Percentiles rank a stretch among this genome's conserved stretches.
phyloP scores from a whole-genome alignment of 306 rosid species.

The Pueraria montana region DNA sequence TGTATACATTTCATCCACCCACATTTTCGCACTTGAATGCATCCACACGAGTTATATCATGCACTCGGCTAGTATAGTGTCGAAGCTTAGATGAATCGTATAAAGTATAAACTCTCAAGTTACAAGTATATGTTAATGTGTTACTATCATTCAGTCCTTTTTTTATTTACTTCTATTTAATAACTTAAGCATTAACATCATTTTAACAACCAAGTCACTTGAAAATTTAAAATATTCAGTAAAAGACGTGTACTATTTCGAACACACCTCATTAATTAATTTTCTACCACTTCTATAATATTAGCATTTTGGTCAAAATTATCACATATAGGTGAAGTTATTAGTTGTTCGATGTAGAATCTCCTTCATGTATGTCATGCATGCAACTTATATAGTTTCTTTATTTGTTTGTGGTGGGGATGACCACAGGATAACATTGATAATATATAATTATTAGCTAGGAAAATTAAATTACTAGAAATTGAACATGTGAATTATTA shows the following conservation, averaged over 20 bases:
- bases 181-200: neutral
- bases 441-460: neutral
- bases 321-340: neutral
- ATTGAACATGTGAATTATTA: neutral
- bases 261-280: neutral
- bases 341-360: neutral
- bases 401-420: neutral
- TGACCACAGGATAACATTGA: neutral
- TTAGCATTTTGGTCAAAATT: neutral
- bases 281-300: neutral
- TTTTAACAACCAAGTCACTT: neutral
- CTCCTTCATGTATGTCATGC: neutral
- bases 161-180: neutral
- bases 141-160: neutral
- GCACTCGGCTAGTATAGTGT: neutral
- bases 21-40: too few species aligned
- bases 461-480: neutral
- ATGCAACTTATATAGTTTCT: neutral
- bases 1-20: conserved; percentile 14
- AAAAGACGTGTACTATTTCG: neutral
- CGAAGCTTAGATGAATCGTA: neutral
- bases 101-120: neutral
- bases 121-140: neutral
- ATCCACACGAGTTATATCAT: neutral
- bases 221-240: neutral